Evolutionary conservation across 805 yeast species (phyloP), one percentile per base, ranked within the genome.

Genomic region (Grigorovia transvaalensis): DNA sequence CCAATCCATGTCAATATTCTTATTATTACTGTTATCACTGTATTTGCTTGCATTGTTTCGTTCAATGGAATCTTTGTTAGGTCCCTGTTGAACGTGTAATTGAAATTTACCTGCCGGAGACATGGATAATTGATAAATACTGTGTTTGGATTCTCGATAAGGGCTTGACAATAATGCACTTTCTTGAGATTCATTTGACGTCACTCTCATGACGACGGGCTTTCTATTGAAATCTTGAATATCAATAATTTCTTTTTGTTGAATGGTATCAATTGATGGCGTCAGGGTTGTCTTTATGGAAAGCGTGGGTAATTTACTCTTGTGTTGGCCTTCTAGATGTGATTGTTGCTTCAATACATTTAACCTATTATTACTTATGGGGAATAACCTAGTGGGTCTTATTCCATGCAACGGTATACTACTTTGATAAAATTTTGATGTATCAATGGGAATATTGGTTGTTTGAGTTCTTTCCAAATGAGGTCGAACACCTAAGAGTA

Each of bases 61-160:
- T 33, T 33, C 38, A 33, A 33, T 13, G 9, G 4, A 5, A 13
- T 15, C 29, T 6, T 47, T 15, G n/a, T 11, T 4, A 7, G 18
- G 15, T 18, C 23, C 45, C 18, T 30, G 54, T 38, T 57, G 56
- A 11, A 65, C 55, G 46, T 63, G 61, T n/a, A 66, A 50, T 33
- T 55, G 58, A 49, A 59, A 59, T 45, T 61, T 66, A 4, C 69
- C 70, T 23, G 62, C 69, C 2, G 68, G 68, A 1, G 69, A 63
- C 57, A 54, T 57, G 5, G 63, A 61, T 20, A 66, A 54, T 48
- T 59, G 60, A 51, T 65, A 66, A 2, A 65, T 56, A 44, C 67
- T 62, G 47, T 63, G 62, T 9, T 62, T 59, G 9, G 65, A 60
- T 48, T 62, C 68, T 44, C 56, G 58, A 20, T 57, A 58, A 12